phyloP scores from a whole-genome alignment of 1,284 basidiomycete genomes.

The Leccinum brunneo-olivaceum region DNA sequence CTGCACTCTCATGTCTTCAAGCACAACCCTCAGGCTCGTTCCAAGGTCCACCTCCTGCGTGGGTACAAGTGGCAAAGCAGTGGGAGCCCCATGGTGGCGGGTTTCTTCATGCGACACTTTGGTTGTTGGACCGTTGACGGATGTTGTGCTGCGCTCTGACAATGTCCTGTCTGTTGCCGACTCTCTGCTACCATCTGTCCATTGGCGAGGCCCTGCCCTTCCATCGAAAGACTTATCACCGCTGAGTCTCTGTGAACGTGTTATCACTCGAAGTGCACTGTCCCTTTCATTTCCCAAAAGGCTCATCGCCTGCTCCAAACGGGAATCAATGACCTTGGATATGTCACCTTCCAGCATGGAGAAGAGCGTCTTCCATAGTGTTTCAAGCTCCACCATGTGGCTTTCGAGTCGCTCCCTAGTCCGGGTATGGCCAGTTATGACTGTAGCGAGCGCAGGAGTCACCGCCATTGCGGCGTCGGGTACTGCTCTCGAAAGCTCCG shows the following conservation, averaged over 20 bases:
- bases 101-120: constrained; percentile 12
- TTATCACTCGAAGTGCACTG: constrained; percentile 13
- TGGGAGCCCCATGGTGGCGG: constrained; percentile 11
- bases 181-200: constrained; percentile 14
- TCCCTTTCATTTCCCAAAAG: constrained; percentile 34
- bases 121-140: constrained; percentile 6
- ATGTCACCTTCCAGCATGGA: constrained; percentile 36
- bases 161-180: constrained; percentile 9
- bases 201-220: constrained; percentile 11
- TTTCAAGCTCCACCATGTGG: constrained; percentile 34
- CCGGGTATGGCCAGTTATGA: constrained; percentile 37
- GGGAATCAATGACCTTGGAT: constrained; percentile 34
- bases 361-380: constrained; percentile 41
- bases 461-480: constrained; percentile 35
- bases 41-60: constrained; percentile 22
- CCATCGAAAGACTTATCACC: constrained; percentile 10
- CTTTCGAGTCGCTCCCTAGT: constrained; percentile 37
- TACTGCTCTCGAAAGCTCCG: constrained; percentile 40
- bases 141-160: constrained; percentile 13
- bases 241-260: constrained; percentile 16
- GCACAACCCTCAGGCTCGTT: constrained; percentile 20
- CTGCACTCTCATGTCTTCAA: constrained; percentile 29
- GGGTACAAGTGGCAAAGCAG: constrained; percentile 12
- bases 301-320: constrained; percentile 33
- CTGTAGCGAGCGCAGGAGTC: constrained; percentile 38